Evolutionary conservation across 768 basidiomycete genomes (phyloP).

Genomic region (Auriscalpium vulgare): DNA sequence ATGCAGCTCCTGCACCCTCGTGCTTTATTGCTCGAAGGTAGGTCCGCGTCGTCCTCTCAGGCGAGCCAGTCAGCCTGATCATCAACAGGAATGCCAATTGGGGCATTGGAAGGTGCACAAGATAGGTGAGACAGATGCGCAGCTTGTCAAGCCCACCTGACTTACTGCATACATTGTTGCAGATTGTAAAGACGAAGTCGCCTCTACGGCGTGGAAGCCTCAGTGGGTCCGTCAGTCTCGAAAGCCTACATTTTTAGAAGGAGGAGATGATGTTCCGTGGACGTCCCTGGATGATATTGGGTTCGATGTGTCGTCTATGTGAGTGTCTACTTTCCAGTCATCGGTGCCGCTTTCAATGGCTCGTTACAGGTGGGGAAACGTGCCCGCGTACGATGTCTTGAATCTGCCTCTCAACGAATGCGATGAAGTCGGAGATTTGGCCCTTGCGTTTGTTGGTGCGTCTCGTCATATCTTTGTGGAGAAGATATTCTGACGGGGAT

Average conservation of each 20-base stretch:
- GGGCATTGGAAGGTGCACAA: constrained; percentile 35
- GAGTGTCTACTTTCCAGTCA: not conserved
- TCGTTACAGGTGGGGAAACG: constrained; percentile 24
- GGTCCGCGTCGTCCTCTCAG: not conserved
- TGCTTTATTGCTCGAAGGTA: constrained; percentile 39
- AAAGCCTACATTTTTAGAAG: not conserved
- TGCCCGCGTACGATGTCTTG: constrained; percentile 27
- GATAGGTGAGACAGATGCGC: constrained; percentile 17
- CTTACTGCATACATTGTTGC: not conserved
- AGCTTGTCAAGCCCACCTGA: not conserved
- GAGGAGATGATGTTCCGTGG: not conserved
- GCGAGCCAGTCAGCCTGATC: not conserved
- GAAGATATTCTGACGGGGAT: not conserved
- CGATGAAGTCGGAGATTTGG: constrained; percentile 14
- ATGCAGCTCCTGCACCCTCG: constrained; percentile 26
- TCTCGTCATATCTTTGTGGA: not conserved
- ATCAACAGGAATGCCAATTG: constrained; percentile 29
- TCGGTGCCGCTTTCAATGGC: constrained; percentile 10
- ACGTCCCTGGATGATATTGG: not conserved
- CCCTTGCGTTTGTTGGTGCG: constrained; percentile 17
- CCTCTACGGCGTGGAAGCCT: not conserved
- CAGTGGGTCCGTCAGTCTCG: not conserved
- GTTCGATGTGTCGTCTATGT: not conserved
- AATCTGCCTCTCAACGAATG: constrained; percentile 19
- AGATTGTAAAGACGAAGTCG: not conserved